Evolutionary conservation across 805 yeast species (phyloP), one percentile per base, ranked within the genome.

Genomic region (Cyberlindnera mycetangii): DNA sequence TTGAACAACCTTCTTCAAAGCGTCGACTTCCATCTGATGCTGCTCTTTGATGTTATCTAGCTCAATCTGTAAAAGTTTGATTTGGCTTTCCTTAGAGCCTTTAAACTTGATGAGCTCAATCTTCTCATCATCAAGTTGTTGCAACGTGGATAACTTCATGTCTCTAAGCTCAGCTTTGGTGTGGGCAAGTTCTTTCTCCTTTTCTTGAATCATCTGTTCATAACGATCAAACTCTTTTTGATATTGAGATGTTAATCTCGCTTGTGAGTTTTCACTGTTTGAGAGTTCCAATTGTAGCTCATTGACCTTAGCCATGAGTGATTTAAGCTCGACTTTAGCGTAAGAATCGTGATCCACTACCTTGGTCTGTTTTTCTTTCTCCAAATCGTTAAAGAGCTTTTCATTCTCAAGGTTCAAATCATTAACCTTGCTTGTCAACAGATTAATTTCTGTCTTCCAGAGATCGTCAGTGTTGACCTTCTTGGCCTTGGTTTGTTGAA

Each of bases 281-380:
- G 50, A 22, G 22, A 62, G 22, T 50, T 60, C 56, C 11, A 56
- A 38, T 40, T 65, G 65, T 4, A 64, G 45, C 7, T 60, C 65
- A 47, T 67, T 65, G 42, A 68, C 67, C 39, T 62, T 59, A 5
- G 66, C 42, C 0, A 70, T 56, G 4, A 71, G 56, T n/a, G 66
- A 60, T 32, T 65, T 65, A 41, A 73, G 59, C 44, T 70, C 75
- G n/a, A 61, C 50, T 19, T 67, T 64, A 12, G 70, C 67, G 34
- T 62, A 63, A 5, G 58, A 49, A 22, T 59, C 51, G 4, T 48
- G 33, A 9, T 47, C 19, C 21, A 28, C 5, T 28, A 33, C 27
- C 38, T 55, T 49, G 39, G 56, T 24, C 51, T 42, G 15, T 44
- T 45, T 61, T 50, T 69, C 62, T 41, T 47, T 43, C 27, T 68